These are phyloP conservation scores for Trichosporon sp. DNA, from an alignment of 1,284 basidiomycete species.

Conservation along the genomic window DNA sequence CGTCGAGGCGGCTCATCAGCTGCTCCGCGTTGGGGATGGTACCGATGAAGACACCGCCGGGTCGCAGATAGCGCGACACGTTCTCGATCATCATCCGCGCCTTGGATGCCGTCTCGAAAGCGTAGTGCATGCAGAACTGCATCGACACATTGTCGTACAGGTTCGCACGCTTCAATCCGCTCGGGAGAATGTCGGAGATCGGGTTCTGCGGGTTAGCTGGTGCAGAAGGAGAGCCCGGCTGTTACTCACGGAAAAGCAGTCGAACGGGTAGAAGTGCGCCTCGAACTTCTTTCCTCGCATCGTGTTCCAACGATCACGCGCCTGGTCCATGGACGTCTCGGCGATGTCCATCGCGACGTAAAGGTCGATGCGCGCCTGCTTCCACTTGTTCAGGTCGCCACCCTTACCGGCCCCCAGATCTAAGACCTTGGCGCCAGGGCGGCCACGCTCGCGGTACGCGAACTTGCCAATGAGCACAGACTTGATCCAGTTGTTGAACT, in stretches of 20 bases:
- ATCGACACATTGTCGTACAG: slow-evolving; percentile 90
- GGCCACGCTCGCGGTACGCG: slow-evolving; percentile 37
- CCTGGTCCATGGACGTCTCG: slow-evolving; percentile 85
- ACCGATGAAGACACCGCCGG: slow-evolving; percentile 87
- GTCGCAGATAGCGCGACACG: slow-evolving; percentile 75
- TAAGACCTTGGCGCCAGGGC: slow-evolving; percentile 67
- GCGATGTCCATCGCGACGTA: slow-evolving; percentile 90
- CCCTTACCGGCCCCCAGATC: slow-evolving; percentile 99
- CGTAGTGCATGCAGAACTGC: slow-evolving; percentile 99
- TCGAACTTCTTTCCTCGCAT: slow-evolving; percentile 66
- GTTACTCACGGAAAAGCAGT: slow-evolving; percentile 72
- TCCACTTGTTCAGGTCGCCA: slow-evolving; percentile 95
- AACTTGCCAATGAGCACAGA: slow-evolving; percentile 89
- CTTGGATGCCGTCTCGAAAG: slow-evolving; percentile 85
- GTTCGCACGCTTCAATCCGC: slow-evolving; percentile 60
- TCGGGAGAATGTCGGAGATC: slow-evolving; percentile 70
- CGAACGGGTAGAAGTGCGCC: slow-evolving; percentile 80
- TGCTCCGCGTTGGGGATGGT: slow-evolving; percentile 87
- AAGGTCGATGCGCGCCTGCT: slow-evolving; percentile 77
- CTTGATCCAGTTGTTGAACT: slow-evolving; percentile 99
- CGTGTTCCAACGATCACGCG: slow-evolving; percentile 66
- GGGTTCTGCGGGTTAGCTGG: slow-evolving; percentile 58
- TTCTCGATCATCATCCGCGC: slow-evolving; percentile 91
- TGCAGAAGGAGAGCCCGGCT: neutral
- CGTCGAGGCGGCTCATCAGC: slow-evolving; percentile 70